Conservation (phyloP, 2,329 filamentous ascomycete species). For the Colletotrichum sp. region DNA sequence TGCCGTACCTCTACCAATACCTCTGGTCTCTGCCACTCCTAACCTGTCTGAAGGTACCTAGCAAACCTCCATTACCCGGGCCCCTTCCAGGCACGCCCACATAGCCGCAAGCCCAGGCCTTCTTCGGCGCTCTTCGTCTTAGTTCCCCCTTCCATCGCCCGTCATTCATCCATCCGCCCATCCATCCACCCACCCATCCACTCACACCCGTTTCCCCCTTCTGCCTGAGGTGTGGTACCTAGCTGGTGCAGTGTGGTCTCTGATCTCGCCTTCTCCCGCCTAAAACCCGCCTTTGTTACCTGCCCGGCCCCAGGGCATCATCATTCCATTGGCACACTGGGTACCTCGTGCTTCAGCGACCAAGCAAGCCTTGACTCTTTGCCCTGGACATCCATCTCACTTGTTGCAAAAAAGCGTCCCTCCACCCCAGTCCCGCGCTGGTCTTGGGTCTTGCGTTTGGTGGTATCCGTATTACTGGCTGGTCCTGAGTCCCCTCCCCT, state of each 20-base stretch:
- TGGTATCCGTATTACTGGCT: not conserved
- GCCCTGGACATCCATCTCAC: not conserved
- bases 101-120: conserved; percentile 16
- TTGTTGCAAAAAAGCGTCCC: not conserved
- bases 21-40: not conserved
- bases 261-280: not conserved
- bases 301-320: not conserved
- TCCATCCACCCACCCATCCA: not conserved
- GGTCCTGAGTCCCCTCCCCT: not conserved
- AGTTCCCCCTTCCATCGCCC: not conserved
- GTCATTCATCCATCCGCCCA: not conserved
- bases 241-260: not conserved
- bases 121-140: not conserved
- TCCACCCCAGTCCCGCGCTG: not conserved
- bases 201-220: not conserved
- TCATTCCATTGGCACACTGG: not conserved
- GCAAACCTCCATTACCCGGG: not conserved
- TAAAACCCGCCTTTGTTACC: not conserved
- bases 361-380: conserved; percentile 1
- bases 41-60: not conserved
- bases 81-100: not conserved
- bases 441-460: not conserved
- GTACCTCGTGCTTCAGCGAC: not conserved
- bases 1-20: not conserved
- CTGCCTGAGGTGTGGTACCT: not conserved